Evolutionary conservation across 345 rosid species (phyloP).

Genomic region (Camelina sativa): DNA sequence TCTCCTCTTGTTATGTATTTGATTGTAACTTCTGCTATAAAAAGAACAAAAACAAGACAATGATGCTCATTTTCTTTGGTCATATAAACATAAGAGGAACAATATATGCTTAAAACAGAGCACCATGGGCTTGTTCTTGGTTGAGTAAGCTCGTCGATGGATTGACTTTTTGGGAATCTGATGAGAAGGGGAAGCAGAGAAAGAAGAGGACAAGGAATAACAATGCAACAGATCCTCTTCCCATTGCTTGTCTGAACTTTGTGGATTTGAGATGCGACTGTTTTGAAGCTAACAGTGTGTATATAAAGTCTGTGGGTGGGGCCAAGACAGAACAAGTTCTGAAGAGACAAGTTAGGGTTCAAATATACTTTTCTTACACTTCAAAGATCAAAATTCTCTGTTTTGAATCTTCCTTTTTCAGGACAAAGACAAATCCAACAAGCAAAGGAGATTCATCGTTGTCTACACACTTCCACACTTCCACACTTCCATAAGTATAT

Average conservation of each 20-base stretch:
- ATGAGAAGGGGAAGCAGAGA: constrained; percentile 25
- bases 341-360: constrained; percentile 27
- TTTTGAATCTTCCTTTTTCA: constrained; percentile 1
- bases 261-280: constrained; percentile 7
- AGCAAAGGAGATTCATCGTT: constrained; percentile 30
- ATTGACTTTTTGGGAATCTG: constrained; percentile 20
- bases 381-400: constrained; percentile 21
- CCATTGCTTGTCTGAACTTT: constrained; percentile 27
- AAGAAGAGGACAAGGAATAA: constrained; percentile 28
- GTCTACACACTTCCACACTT: neutral
- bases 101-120: constrained; percentile 6
- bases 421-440: constrained; percentile 27
- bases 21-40: constrained; percentile 20
- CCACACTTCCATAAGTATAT: no score
- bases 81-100: neutral
- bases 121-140: constrained; percentile 35
- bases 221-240: constrained; percentile 8
- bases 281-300: neutral
- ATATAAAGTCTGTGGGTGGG: neutral
- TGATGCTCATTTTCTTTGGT: neutral
- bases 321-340: constrained; percentile 7
- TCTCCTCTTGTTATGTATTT: constrained; percentile 1
- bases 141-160: constrained; percentile 17
- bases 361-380: constrained; percentile 34
- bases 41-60: constrained; percentile 2